Evolutionary conservation across 441 rosid genomes (phyloP).

Genomic region (Erodium texanum): DNA sequence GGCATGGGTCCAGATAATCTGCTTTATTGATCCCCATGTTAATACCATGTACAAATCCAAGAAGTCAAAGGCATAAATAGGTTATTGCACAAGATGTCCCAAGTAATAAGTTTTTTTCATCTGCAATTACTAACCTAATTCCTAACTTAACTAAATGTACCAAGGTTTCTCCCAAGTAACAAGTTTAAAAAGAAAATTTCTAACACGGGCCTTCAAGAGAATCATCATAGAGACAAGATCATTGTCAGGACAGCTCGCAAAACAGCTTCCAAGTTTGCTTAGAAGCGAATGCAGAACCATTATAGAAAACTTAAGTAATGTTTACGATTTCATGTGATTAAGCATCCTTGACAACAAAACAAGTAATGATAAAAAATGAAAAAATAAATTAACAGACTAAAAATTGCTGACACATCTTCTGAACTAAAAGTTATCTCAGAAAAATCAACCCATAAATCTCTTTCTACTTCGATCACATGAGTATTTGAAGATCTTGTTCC

Average conservation of each 20-base stretch:
- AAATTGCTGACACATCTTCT: background rate
- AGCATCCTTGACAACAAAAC: background rate
- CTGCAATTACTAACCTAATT: too few species aligned
- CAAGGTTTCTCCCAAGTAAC: too few species aligned
- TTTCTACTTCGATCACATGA: background rate
- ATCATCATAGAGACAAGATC: too few species aligned
- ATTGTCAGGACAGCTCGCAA: background rate
- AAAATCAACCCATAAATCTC: background rate
- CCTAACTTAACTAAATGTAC: too few species aligned
- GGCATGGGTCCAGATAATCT: background rate
- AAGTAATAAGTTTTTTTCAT: background rate
- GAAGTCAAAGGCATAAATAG: background rate
- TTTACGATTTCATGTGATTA: background rate
- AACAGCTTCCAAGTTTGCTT: background rate
- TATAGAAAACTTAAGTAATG: background rate
- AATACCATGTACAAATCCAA: background rate
- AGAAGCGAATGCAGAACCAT: background rate
- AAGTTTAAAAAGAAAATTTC: too few species aligned
- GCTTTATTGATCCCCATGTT: background rate
- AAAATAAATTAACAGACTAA: too few species aligned
- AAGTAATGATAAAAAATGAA: background rate
- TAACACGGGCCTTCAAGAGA: too few species aligned
- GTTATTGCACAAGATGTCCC: background rate
- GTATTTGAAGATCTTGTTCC: background rate
- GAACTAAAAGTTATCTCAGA: background rate